Percentiles rank a stretch among this genome's conserved stretches.
Evolutionary conservation across 257 asterid species (phyloP).

Genomic region (Ehretia macrophylla): DNA sequence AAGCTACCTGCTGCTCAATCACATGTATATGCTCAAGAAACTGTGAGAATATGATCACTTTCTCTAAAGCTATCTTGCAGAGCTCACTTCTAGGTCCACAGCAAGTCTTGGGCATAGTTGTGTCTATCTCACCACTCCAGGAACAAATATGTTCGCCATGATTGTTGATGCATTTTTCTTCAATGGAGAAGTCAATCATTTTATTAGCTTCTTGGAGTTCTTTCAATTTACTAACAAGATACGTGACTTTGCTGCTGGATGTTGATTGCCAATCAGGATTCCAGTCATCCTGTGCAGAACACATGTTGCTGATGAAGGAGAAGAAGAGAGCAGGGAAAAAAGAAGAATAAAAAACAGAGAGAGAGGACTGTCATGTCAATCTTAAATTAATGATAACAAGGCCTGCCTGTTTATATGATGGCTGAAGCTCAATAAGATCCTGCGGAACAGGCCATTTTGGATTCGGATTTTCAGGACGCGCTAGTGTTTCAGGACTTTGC

Average conservation of each 20-base stretch:
- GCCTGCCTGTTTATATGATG: constrained; percentile 86
- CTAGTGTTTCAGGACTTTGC: constrained; percentile 86
- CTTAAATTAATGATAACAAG: neutral
- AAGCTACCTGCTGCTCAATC: constrained; percentile 85
- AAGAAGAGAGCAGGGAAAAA: constrained; percentile 4
- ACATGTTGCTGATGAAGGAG: neutral
- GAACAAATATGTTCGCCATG: constrained; percentile 24
- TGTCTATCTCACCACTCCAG: constrained; percentile 16
- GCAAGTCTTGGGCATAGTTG: constrained; percentile 23
- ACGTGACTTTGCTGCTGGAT: constrained; percentile 90
- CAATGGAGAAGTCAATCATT: constrained; percentile 28
- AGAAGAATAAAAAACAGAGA: neutral
- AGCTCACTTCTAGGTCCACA: constrained; percentile 24
- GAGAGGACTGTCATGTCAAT: neutral
- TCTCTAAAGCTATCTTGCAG: constrained; percentile 39
- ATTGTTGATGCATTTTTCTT: constrained; percentile 24
- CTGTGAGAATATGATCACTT: constrained; percentile 93
- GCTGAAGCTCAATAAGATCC: constrained; percentile 98
- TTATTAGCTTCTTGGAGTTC: constrained; percentile 57
- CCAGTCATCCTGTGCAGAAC: constrained; percentile 78
- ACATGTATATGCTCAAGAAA: constrained; percentile 96
- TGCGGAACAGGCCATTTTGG: constrained; percentile 99
- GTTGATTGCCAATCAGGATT: constrained; percentile 99
- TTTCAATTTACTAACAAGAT: constrained; percentile 59
- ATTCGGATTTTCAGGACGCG: constrained; percentile 97